Evolutionary conservation across 1,284 basidiomycete genomes (phyloP), one percentile per base, ranked within the genome.

Genomic region (Ustilago xerochloae): DNA sequence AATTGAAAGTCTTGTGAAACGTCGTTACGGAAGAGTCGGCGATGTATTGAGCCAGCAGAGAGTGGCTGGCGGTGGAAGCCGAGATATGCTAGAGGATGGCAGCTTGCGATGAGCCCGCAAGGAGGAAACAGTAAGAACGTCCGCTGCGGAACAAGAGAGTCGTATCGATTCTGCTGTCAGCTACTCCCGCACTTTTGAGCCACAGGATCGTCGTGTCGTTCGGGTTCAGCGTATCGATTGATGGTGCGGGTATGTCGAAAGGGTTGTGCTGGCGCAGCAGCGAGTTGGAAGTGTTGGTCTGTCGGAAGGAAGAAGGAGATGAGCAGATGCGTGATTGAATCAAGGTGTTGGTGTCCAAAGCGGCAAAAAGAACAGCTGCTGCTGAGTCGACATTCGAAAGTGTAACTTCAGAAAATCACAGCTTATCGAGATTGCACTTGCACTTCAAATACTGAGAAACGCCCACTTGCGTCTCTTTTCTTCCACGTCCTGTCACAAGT

Each of bases 371-470:
- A 3, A n/a, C 35, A n/a, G 38, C 38, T 24, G 30, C 47, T 49
- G 47, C 47, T 49, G 47, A 49, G 47, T 49, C 47, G 47, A 49
- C 29, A 30, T 49, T 49, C 47, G 47, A 49, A 35, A 33, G 41
- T 28, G 24, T 43, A 43, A 43, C 41, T 43, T 43, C 41, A 26
- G 26, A 43, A 41, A 43, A 43, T 20, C n/a, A n/a, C 41, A 43
- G 41, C 22, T 43, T 43, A 43, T 43, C 41, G 41, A 43, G 41
- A 43, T 43, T 43, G 22, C 41, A 24, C 22, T 24, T 43, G 41
- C 41, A 7, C 38, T 39, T 20, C 7, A 7, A 43, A 49, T 32
- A 29, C 32, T 49, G 13, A 22, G 8, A 20, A 33, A 33, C 28
- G 12, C 30, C 33, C 49, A 43, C 41, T 13, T 24, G 18, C 24